Base-by-base conservation (phyloP, 2,329 filamentous ascomycete genomes). In the Aspergillus ochraceus region DNA sequence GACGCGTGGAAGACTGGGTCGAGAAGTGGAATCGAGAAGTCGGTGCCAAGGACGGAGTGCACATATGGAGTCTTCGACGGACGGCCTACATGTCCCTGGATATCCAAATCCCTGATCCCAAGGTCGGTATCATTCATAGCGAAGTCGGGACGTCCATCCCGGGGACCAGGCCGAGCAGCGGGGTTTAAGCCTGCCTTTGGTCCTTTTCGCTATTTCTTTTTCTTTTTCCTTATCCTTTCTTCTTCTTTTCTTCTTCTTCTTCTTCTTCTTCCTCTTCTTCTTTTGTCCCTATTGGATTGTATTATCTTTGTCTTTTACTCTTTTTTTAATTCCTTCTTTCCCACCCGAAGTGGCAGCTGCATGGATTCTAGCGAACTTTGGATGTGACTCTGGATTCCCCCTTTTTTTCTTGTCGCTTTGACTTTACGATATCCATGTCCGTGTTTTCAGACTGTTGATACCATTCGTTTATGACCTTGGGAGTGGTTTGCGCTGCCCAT, bases 1-100 rank as follows among this genome's bases (percentile, higher is more conserved):
- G 82, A 57, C 82, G 79, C 10, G 78, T 97, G 19, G 95, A 99
- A 77, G 76, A 75, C 42, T 97, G 91, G 87, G 84, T 99, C 56
- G 90, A 96, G 64, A 83, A 87, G 60, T 97, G 94, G 93, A 99
- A 99, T 73, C 72, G 74, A 9, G 86, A 91, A 62, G 76, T 82
- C 10, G 83, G 84, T n/a, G 77, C 77, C 54, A 82, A 82, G 59
- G 80, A 85, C 62, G 83, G 84, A 4, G 91, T 94, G 22, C 89
- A 84, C 73, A 86, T 97, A 55, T 87, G 97, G 65, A 85, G 90
- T 45, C 77, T 97, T 66, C 85, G 92, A 68, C 84, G 88, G 69
- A 96, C 93, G 45, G 94, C 91, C 1, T 97, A 97, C 75, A 88
- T 97, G 87, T 92, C 75, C 45, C 62, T 82, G 29, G 80, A 82